Conservation (phyloP, 495 filamentous ascomycete genomes). For the Penicillium bovifimosum region DNA sequence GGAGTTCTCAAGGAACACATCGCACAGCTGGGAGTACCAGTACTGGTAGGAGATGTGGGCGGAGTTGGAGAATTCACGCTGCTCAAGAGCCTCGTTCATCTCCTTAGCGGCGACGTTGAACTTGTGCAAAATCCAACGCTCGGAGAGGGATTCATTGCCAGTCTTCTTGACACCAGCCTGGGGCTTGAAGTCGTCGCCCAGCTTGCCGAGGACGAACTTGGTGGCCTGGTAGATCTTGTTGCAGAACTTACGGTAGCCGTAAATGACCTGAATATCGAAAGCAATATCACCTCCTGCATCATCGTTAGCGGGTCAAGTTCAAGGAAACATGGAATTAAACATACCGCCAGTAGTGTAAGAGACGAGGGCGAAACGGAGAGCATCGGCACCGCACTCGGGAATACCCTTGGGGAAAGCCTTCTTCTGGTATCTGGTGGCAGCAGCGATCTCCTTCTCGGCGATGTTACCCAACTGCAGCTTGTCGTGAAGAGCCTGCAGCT, state of each 20-base stretch:
- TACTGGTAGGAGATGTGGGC: conserved; percentile 63
- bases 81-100: conserved; percentile 62
- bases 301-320: conserved; percentile 11
- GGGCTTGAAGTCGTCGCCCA: conserved; percentile 68
- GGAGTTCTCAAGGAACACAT: conserved; percentile 72
- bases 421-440: conserved; percentile 72
- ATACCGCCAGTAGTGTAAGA: conserved; percentile 79
- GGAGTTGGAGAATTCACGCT: conserved; percentile 63
- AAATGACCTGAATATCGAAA: conserved; percentile 79
- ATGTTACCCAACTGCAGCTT: conserved; percentile 69
- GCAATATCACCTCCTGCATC: conserved; percentile 64
- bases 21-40: conserved; percentile 62
- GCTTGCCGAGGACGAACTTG: conserved; percentile 76
- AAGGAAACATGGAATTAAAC: conserved; percentile 19
- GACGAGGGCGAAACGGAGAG: conserved; percentile 74
- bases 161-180: conserved; percentile 49
- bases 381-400: conserved; percentile 82
- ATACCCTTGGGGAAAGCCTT: conserved; percentile 74
- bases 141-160: conserved; percentile 64
- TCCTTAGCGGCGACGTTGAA: conserved; percentile 67
- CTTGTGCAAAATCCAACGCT: conserved; percentile 83
- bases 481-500: conserved; percentile 59
- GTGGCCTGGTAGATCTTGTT: conserved; percentile 93
- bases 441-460: conserved; percentile 65
- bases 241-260: conserved; percentile 77